Conservation (phyloP, 306 rosid genomes). For the Potentilla sterilis region DNA sequence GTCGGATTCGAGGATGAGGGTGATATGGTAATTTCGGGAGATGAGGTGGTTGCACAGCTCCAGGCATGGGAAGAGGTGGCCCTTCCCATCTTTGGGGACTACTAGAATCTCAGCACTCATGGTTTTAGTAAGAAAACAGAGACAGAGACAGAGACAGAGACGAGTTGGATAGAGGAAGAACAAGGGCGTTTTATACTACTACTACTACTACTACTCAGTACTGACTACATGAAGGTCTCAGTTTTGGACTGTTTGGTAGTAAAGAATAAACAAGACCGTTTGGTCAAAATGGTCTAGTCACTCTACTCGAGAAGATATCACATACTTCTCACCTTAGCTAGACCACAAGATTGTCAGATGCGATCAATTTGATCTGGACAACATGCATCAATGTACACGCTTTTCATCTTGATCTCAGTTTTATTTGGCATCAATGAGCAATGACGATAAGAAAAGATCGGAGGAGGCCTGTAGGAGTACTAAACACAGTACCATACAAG, state of each 20-base stretch:
- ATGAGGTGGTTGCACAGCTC: conserved; percentile 12
- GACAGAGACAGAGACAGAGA: no score
- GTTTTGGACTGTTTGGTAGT: background rate
- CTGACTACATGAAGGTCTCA: background rate
- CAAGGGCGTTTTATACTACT: background rate
- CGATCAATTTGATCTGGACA: no score
- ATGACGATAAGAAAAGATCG: no score
- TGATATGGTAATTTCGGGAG: conserved; percentile 20
- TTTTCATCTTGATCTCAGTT: no score
- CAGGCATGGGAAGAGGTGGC: conserved; percentile 7
- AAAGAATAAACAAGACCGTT: background rate
- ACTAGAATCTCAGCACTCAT: conserved; percentile 1
- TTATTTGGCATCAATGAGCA: no score
- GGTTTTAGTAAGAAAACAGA: background rate
- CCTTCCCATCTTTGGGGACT: conserved; percentile 4
- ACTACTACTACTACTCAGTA: no score
- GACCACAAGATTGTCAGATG: no score
- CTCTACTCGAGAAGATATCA: no score
- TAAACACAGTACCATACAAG: background rate
- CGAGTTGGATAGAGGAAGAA: background rate
- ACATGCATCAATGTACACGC: no score
- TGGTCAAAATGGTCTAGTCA: background rate
- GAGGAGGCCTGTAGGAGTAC: no score
- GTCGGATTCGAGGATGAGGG: conserved; percentile 18
- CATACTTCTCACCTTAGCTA: no score